Percentiles rank a stretch among this genome's conserved stretches.
These are phyloP conservation scores for Plasmopara viticola DNA, from an alignment of 352 stramenopile genomes.

Conservation along the genomic window DNA sequence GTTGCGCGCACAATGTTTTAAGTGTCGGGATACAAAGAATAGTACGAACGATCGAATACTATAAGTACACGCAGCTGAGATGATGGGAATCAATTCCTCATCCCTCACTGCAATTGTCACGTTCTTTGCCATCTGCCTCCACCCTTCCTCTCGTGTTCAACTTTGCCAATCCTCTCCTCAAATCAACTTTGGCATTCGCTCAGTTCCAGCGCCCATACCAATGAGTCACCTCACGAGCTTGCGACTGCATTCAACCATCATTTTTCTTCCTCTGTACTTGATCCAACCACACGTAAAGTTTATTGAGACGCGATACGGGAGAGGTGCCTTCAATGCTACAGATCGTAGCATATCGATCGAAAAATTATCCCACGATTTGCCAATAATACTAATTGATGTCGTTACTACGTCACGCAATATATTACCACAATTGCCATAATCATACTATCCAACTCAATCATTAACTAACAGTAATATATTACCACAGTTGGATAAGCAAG, in stretches of 20 bases:
- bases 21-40: neutral
- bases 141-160: slow-evolving; percentile 84
- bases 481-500: no score
- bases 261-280: neutral
- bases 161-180: slow-evolving; percentile 81
- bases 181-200: slow-evolving; percentile 84
- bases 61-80: slow-evolving; percentile 26
- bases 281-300: slow-evolving; percentile 89
- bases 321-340: slow-evolving; percentile 8
- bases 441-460: no score
- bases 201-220: slow-evolving; percentile 59
- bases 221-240: neutral
- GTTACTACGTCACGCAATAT: no score
- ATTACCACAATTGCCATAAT: no score
- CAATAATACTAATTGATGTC: no score
- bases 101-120: slow-evolving; percentile 61
- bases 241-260: neutral
- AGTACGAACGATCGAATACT: no score
- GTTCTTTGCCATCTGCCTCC: slow-evolving; percentile 70
- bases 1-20: slow-evolving; percentile 43
- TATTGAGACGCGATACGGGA: slow-evolving; percentile 94
- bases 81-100: slow-evolving; percentile 48
- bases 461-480: no score
- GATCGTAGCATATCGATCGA: no score
- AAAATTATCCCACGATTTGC: no score